phyloP scores from a whole-genome alignment of 306 rosid species.

The Senna siamea region DNA sequence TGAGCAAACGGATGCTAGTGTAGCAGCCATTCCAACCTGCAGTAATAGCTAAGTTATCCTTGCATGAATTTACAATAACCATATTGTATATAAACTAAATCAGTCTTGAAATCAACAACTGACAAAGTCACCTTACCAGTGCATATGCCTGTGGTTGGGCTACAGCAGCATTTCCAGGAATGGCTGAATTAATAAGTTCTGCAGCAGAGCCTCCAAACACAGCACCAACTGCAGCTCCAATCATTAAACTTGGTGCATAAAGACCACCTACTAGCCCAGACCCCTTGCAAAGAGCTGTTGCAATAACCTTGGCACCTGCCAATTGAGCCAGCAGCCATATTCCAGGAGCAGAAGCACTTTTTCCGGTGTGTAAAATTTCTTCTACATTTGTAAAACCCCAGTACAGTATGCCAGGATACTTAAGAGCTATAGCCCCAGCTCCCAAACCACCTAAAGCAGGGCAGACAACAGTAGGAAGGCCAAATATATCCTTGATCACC shows the following conservation, averaged over 20 bases:
- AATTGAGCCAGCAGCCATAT: conserved; percentile 94
- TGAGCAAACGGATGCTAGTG: conserved; percentile 93
- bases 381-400: conserved; percentile 99
- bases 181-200: conserved; percentile 78
- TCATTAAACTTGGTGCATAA: conserved; percentile 99
- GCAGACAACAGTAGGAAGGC: conserved; percentile 84
- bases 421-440: conserved; percentile 95
- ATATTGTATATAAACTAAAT: conserved; percentile 32
- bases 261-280: conserved; percentile 98
- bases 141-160: conserved; percentile 99
- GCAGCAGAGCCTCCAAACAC: conserved; percentile 98
- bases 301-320: conserved; percentile 83
- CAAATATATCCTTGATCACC: conserved; percentile 76
- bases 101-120: conserved; percentile 7
- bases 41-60: conserved; percentile 25
- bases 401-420: conserved; percentile 95
- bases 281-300: conserved; percentile 98
- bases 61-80: conserved; percentile 35
- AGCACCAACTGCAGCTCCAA: conserved; percentile 99
- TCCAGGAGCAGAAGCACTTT: conserved; percentile 95
- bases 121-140: conserved; percentile 56
- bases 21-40: conserved; percentile 99
- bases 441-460: conserved; percentile 99
- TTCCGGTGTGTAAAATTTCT: conserved; percentile 96
- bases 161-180: conserved; percentile 98